Evolutionary conservation across 1,284 basidiomycete genomes (phyloP).

Genomic region (Coniophora puteana): DNA sequence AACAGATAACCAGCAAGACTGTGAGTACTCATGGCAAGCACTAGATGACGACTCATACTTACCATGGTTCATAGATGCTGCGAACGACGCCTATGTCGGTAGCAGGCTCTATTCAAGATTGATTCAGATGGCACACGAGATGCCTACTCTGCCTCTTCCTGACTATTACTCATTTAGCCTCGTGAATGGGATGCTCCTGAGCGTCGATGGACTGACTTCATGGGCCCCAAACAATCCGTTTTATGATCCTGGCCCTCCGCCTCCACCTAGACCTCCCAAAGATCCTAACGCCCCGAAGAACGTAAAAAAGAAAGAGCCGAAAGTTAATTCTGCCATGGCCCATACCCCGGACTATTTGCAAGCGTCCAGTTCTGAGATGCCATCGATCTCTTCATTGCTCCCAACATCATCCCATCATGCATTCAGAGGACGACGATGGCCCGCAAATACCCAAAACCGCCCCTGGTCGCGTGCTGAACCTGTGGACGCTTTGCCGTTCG

Average conservation of each 20-base stretch:
- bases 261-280: constrained; percentile 35
- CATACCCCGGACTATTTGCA: not conserved
- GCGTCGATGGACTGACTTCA: constrained; percentile 26
- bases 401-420: not conserved
- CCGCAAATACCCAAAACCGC: too few species aligned
- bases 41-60: constrained; percentile 7
- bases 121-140: constrained; percentile 32
- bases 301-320: not conserved
- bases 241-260: constrained; percentile 67
- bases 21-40: constrained; percentile 29
- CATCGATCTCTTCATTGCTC: not conserved
- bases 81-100: constrained; percentile 66
- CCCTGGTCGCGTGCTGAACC: too few species aligned
- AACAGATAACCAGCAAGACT: constrained; percentile 46
- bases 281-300: constrained; percentile 18
- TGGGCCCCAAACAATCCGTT: constrained; percentile 60
- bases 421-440: too few species aligned
- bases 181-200: constrained; percentile 40
- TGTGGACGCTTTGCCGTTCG: too few species aligned
- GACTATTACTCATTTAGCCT: constrained; percentile 57
- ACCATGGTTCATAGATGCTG: constrained; percentile 52
- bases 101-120: constrained; percentile 47
- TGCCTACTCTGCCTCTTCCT: constrained; percentile 34
- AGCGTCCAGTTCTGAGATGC: not conserved
- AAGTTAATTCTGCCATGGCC: not conserved